Evolutionary conservation across 495 filamentous ascomycete genomes (phyloP).

Genomic region (Friedmanniomyces simplex): DNA sequence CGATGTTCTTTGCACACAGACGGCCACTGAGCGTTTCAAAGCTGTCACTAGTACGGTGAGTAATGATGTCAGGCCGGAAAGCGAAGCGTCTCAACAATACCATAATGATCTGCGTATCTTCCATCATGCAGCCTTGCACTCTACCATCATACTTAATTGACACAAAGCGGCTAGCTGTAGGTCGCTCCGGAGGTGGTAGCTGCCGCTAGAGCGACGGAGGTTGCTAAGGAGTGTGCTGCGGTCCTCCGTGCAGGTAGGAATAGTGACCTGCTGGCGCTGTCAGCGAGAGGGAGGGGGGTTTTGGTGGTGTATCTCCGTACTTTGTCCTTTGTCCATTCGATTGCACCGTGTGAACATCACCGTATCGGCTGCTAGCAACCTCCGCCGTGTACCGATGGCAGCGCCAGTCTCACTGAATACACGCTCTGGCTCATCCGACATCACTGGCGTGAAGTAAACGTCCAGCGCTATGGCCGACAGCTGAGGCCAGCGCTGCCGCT

Average conservation of each 20-base stretch:
- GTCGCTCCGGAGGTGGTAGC: not conserved
- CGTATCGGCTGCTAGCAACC: not conserved
- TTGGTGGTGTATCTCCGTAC: not conserved
- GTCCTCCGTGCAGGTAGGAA: not conserved
- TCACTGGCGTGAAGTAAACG: not conserved
- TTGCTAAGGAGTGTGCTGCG: not conserved
- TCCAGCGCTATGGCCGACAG: slow-evolving; percentile 3
- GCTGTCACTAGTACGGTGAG: no score
- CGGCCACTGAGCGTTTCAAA: no score
- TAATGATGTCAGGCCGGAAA: no score
- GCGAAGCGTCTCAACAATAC: no score
- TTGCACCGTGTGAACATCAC: not conserved
- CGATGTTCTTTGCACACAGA: no score
- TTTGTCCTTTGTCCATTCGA: not conserved
- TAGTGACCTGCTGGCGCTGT: not conserved
- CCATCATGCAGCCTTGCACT: no score
- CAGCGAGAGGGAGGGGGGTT: not conserved
- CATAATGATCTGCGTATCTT: no score
- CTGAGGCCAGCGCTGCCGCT: not conserved
- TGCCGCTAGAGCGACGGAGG: not conserved
- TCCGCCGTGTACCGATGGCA: not conserved
- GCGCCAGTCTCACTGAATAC: slow-evolving; percentile 4
- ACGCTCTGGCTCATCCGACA: slow-evolving; percentile 5
- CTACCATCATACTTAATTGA: not conserved
- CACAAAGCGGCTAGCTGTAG: not conserved